phyloP scores from a whole-genome alignment of 306 rosid species.

The Sophora flavescens region DNA sequence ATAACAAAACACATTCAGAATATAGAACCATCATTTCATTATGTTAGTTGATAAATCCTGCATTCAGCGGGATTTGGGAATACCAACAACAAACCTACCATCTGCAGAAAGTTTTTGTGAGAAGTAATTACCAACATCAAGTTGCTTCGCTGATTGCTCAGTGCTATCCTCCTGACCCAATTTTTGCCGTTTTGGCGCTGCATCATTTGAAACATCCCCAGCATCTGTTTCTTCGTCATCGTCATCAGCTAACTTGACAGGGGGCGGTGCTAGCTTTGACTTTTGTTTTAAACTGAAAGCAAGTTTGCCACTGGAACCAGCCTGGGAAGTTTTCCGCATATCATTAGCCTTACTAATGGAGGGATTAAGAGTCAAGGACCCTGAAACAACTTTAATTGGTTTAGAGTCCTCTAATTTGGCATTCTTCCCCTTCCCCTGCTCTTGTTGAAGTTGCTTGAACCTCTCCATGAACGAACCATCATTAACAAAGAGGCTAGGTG shows the following conservation, averaged over 20 bases:
- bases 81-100: constrained; percentile 36
- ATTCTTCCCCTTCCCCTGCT: constrained; percentile 65
- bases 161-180: constrained; percentile 61
- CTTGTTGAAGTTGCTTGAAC: constrained; percentile 94
- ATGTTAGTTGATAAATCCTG: neutral
- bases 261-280: constrained; percentile 82
- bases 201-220: constrained; percentile 64
- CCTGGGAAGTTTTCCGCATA: constrained; percentile 56
- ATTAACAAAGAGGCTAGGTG: constrained; percentile 89
- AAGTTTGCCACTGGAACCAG: constrained; percentile 80
- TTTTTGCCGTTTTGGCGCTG: constrained; percentile 75
- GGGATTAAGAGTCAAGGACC: constrained; percentile 59
- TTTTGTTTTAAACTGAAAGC: constrained; percentile 98
- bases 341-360: constrained; percentile 64
- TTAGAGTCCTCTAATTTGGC: constrained; percentile 57
- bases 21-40: constrained; percentile 12
- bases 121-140: constrained; percentile 89
- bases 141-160: constrained; percentile 60
- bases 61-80: neutral
- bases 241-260: constrained; percentile 88
- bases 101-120: constrained; percentile 40
- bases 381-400: constrained; percentile 70
- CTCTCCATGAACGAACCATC: constrained; percentile 99
- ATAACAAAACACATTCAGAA: constrained; percentile 16
- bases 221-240: constrained; percentile 86